Evolutionary conservation across 176 grass and related monocot genomes (phyloP).

Genomic region (Thinopyrum elongatum): DNA sequence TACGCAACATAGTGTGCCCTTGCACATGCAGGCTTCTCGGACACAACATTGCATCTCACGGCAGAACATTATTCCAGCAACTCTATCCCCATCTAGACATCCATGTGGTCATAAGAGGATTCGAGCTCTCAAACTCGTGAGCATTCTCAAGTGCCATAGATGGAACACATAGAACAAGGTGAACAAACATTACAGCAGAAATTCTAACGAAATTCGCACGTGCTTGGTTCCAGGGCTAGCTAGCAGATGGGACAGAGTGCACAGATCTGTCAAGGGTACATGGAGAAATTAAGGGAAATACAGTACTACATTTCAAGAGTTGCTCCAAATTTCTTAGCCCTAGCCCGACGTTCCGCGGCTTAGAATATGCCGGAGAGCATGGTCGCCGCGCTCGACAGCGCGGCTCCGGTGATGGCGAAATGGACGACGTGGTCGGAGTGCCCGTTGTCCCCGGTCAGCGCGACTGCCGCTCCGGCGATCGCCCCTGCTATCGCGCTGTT

Average conservation of each 20-base stretch:
- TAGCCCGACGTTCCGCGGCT: not conserved
- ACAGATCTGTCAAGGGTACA: not conserved
- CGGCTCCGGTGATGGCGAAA: conserved; percentile 79
- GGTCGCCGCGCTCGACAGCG: conserved; percentile 61
- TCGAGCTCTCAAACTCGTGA: not conserved
- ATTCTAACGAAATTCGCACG: not conserved
- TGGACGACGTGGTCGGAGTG: conserved; percentile 73
- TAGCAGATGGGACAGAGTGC: not conserved
- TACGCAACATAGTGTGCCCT: no score
- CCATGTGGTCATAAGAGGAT: no score
- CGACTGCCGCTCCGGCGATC: conserved; percentile 64
- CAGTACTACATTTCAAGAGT: not conserved
- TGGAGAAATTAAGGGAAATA: not conserved
- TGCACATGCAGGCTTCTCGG: no score
- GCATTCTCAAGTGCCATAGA: not conserved
- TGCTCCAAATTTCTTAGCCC: not conserved
- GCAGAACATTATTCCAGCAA: no score
- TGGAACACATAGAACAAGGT: not conserved
- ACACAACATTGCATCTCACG: no score
- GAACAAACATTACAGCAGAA: not conserved
- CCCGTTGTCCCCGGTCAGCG: conserved; percentile 47
- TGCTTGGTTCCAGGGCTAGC: not conserved
- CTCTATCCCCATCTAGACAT: no score
- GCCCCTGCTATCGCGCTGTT: conserved; percentile 73
- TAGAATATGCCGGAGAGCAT: conserved; percentile 77